phyloP scores from a whole-genome alignment of 2,329 filamentous ascomycete genomes.

The Venturia oleaginea region DNA sequence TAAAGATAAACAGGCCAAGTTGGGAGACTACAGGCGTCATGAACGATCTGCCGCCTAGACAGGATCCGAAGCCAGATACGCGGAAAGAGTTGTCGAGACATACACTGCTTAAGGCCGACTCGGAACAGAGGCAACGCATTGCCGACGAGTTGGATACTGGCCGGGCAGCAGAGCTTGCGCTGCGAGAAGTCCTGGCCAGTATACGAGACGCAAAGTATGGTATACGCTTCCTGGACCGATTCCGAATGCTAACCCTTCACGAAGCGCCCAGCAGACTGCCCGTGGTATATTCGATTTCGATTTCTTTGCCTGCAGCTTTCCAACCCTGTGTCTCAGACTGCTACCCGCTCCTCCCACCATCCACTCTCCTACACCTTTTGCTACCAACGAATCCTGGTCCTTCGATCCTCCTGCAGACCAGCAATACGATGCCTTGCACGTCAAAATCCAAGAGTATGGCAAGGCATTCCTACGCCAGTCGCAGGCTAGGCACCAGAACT shows the following conservation, averaged over 20 bases:
- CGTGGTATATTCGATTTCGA: slow-evolving; percentile 64
- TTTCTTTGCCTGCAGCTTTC: slow-evolving; percentile 75
- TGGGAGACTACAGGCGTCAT: slow-evolving; percentile 76
- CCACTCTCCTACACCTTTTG: slow-evolving; percentile 70
- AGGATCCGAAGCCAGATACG: slow-evolving; percentile 25
- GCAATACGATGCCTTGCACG: slow-evolving; percentile 63
- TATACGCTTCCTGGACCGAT: slow-evolving; percentile 6
- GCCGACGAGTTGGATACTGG: slow-evolving; percentile 69
- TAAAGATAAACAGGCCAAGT: slow-evolving; percentile 49
- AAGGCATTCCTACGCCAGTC: not conserved
- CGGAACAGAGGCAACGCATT: slow-evolving; percentile 55
- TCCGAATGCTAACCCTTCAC: slow-evolving; percentile 10
- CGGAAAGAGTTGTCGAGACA: slow-evolving; percentile 28
- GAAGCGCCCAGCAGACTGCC: slow-evolving; percentile 36
- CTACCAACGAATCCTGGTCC: slow-evolving; percentile 72
- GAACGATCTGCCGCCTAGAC: slow-evolving; percentile 53
- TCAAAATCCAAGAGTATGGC: slow-evolving; percentile 60
- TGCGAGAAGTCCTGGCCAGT: slow-evolving; percentile 73
- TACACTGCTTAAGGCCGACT: slow-evolving; percentile 43
- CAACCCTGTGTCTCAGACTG: slow-evolving; percentile 71
- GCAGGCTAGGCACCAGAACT: slow-evolving; percentile 18
- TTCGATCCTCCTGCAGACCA: slow-evolving; percentile 63
- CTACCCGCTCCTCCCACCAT: slow-evolving; percentile 73
- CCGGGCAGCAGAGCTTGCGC: slow-evolving; percentile 71
- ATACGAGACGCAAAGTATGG: slow-evolving; percentile 74